A percentile compares a stretch with the other conserved stretches of the same genome.
These are phyloP conservation scores for Crotalaria pallida DNA, from an alignment of 306 rosid species.

Conservation along the genomic window DNA sequence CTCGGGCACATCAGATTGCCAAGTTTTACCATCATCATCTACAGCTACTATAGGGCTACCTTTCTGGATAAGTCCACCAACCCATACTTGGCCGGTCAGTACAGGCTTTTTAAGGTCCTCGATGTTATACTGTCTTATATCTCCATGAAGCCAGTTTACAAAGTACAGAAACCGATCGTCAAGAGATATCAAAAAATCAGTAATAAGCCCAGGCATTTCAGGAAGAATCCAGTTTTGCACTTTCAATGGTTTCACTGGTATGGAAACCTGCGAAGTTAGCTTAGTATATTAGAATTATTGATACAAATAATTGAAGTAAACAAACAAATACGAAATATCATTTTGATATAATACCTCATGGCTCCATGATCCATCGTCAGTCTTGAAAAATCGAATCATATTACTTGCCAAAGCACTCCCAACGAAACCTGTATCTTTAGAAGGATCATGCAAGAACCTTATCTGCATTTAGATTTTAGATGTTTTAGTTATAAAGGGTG, in stretches of 20 bases:
- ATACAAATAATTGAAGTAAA: background rate
- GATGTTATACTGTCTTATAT: slow-evolving; percentile 82
- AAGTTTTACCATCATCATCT: slow-evolving; percentile 63
- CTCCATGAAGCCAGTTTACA: slow-evolving; percentile 97
- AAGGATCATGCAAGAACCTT: slow-evolving; percentile 90
- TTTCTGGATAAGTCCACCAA: slow-evolving; percentile 75
- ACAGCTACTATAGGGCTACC: slow-evolving; percentile 62
- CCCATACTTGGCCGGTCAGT: slow-evolving; percentile 82
- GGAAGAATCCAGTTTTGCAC: slow-evolving; percentile 95
- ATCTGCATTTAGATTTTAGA: slow-evolving; percentile 54
- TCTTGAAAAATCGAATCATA: slow-evolving; percentile 79
- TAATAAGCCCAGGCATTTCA: slow-evolving; percentile 93
- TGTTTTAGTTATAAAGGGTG: background rate
- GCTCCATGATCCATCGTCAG: slow-evolving; percentile 73
- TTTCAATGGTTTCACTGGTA: slow-evolving; percentile 67
- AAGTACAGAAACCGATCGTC: slow-evolving; percentile 84
- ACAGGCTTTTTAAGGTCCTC: slow-evolving; percentile 68
- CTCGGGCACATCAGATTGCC: slow-evolving; percentile 77
- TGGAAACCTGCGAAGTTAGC: slow-evolving; percentile 52
- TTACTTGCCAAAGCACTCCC: slow-evolving; percentile 86
- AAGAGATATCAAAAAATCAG: slow-evolving; percentile 82
- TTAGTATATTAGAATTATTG: background rate
- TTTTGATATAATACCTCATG: slow-evolving; percentile 65
- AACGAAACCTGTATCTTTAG: slow-evolving; percentile 84
- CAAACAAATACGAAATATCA: background rate